Evolutionary conservation across 192 early-diverging fungal genomes (phyloP), one percentile per base, ranked within the genome.

Genomic region (Coemansia sp.): DNA sequence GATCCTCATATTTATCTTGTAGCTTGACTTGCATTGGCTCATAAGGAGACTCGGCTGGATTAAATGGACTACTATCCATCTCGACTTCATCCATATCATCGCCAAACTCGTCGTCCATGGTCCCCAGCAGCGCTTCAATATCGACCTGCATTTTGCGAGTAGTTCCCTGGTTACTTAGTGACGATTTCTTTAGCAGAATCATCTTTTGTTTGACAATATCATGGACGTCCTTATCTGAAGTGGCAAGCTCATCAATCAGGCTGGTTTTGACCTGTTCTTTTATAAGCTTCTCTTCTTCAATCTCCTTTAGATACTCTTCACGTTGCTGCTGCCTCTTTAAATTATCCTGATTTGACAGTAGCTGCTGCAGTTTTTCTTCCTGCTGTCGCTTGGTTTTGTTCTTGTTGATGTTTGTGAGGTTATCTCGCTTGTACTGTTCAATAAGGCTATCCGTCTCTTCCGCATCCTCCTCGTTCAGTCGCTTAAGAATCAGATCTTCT

Each of bases 401-500:
- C 53, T 84, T 81, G 42, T 80, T 78, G 65, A 97, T 97, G 12
- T 84, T 74, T 20, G 89, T 88, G 42, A 86, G 84, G 68, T 97
- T 92, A 57, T 94, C 93, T 11, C 79, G 75, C 18, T 86, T 84
- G 71, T 89, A 95, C 57, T 76, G 75, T 60, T 88, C 83, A 38
- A 97, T 94, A 28, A 83, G 73, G 26, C 83, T 86, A 36, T 93
- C 87, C 20, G 91, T 90, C 53, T 90, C 87, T 48, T 87, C 83
- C 2, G 94, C 84, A 74, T 97, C 88, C n/a, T 92, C 88, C 44
- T 90, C 89, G 68, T 95, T 88, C 26, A 92, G 86, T 1, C 93
- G 82, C 64, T 91, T 95, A 64, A 94, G 89, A 1, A 66, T 73
- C 24, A 72, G 78, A 21, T 94, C 88, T 70, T 97, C 93, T 0